Conservation (phyloP, 352 stramenopile species). For the Phytophthora syringae region DNA sequence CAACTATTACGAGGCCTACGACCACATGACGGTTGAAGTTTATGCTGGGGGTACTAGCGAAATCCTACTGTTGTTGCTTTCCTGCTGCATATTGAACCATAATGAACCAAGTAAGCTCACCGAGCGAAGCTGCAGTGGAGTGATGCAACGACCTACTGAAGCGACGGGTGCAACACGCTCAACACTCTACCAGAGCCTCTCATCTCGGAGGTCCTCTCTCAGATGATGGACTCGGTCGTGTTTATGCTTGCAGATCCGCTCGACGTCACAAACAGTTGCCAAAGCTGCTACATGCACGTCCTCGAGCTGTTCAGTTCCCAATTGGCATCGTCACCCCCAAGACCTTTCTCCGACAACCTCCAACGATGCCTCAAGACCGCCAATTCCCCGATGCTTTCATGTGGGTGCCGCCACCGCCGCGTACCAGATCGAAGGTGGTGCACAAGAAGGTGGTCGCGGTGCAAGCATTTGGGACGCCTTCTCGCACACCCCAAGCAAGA, state of each 20-base stretch:
- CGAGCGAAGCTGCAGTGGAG: too few species aligned
- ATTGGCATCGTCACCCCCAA: conserved; percentile 6
- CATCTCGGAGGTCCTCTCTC: too few species aligned
- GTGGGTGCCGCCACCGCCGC: conserved; percentile 96
- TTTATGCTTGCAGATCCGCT: conserved; percentile 7
- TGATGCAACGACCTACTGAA: too few species aligned
- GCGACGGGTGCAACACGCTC: too few species aligned
- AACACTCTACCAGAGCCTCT: too few species aligned
- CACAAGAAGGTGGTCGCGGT: conserved; percentile 82
- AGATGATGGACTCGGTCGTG: too few species aligned
- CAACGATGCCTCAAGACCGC: conserved; percentile 36
- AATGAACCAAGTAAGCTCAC: too few species aligned
- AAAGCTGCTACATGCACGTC: neutral
- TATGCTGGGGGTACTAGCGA: neutral
- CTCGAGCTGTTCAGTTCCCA: conserved; percentile 6
- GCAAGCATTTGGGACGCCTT: conserved; percentile 93
- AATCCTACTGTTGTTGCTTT: conserved; percentile 16
- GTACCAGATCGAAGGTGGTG: conserved; percentile 93
- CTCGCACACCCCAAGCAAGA: conserved; percentile 64
- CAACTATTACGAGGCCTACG: too few species aligned
- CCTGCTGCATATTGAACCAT: neutral
- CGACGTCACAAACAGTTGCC: conserved; percentile 11
- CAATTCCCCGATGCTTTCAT: conserved; percentile 71
- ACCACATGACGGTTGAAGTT: too few species aligned
- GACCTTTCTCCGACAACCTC: neutral